Evolutionary conservation across 768 basidiomycete species (phyloP).

Genomic region (Hirschioporus abietinus): DNA sequence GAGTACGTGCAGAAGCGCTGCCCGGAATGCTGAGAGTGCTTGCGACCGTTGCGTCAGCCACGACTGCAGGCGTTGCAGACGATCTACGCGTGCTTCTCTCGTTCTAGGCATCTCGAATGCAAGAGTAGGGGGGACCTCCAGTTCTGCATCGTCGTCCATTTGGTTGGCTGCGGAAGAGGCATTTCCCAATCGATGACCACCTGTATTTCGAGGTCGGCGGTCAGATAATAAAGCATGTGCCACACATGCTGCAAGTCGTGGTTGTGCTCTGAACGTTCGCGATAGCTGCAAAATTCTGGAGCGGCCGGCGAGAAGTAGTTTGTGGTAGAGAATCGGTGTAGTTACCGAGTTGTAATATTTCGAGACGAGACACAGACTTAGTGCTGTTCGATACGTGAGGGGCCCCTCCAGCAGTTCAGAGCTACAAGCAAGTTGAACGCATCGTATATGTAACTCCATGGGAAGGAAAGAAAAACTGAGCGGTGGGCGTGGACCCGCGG

Average conservation of each 20-base stretch:
- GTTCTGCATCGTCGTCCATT: not conserved
- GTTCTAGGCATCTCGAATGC: conserved; percentile 1
- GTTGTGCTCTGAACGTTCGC: not conserved
- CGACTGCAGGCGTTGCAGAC: not conserved
- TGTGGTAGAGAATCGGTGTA: not conserved
- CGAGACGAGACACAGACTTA: conserved; percentile 8
- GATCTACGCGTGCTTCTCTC: not conserved
- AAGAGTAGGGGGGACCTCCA: not conserved
- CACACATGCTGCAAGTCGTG: not conserved
- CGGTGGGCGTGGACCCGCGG: too few species aligned
- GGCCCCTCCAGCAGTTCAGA: not conserved
- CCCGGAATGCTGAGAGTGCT: not conserved
- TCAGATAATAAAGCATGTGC: not conserved
- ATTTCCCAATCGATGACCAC: too few species aligned
- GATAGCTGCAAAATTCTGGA: not conserved
- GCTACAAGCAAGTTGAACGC: not conserved
- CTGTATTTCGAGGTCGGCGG: not conserved
- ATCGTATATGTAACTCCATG: not conserved
- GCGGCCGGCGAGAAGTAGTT: not conserved
- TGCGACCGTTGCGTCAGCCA: not conserved
- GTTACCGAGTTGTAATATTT: not conserved
- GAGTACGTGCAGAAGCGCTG: not conserved
- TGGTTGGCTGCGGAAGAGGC: not conserved
- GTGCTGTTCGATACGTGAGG: not conserved
- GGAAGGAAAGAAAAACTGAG: not conserved